phyloP scores from a whole-genome alignment of 2,329 filamentous ascomycete species.

The Fusarium fujikuroi region DNA sequence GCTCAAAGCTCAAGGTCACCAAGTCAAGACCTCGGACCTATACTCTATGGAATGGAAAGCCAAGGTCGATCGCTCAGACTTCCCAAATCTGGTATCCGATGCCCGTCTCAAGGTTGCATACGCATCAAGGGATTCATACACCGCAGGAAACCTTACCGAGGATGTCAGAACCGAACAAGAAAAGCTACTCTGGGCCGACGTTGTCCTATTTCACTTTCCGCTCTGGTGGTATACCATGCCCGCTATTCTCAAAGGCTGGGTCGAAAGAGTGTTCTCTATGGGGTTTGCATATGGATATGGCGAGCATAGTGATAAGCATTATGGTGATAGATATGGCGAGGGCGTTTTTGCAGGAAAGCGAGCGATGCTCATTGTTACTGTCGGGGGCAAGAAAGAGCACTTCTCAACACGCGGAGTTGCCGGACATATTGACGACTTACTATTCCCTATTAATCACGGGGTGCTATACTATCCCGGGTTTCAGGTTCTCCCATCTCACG shows the following conservation, averaged over 20 bases:
- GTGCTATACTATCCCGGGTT: constrained; percentile 20
- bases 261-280: constrained; percentile 17
- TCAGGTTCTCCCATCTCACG: constrained; percentile 15
- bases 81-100: background rate
- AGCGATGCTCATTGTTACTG: constrained; percentile 10
- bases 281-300: constrained; percentile 23
- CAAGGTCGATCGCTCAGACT: constrained; percentile 14
- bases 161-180: constrained; percentile 26
- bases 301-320: constrained; percentile 8
- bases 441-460: constrained; percentile 22
- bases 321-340: constrained; percentile 28
- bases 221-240: constrained; percentile 30
- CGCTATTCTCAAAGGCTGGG: constrained; percentile 24
- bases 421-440: constrained; percentile 19
- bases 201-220: constrained; percentile 23
- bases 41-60: constrained; percentile 32
- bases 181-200: constrained; percentile 25
- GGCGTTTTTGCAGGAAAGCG: constrained; percentile 8
- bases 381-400: background rate
- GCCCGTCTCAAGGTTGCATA: constrained; percentile 3
- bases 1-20: constrained; percentile 19
- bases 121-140: constrained; percentile 7
- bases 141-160: constrained; percentile 9
- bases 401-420: constrained; percentile 18
- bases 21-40: constrained; percentile 19